Conservation (phyloP, 805 yeast species). For the Alloascoidea africana region DNA sequence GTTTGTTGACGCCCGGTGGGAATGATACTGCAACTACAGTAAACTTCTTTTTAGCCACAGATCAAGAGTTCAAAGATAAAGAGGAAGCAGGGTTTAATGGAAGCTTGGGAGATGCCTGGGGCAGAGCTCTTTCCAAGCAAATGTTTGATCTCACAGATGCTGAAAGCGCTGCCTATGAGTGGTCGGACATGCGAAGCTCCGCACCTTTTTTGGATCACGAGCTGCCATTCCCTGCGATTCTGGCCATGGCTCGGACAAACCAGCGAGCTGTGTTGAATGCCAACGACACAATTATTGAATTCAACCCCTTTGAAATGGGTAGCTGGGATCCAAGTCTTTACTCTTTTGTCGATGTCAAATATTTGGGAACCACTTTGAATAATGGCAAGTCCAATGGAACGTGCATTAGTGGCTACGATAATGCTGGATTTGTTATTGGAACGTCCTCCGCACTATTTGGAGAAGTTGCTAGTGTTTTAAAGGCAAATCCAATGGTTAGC, state of each 20-base stretch:
- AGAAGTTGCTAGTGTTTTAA: slow-evolving; percentile 17
- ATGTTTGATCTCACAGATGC: slow-evolving; percentile 39
- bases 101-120: slow-evolving; percentile 72
- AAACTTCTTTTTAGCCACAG: slow-evolving; percentile 8
- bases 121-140: slow-evolving; percentile 49
- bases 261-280: slow-evolving; percentile 30
- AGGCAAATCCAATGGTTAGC: slow-evolving; percentile 21
- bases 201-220: slow-evolving; percentile 40
- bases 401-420: slow-evolving; percentile 63
- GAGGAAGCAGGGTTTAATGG: slow-evolving; percentile 49
- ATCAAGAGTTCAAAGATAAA: slow-evolving; percentile 31
- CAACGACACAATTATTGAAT: slow-evolving; percentile 32
- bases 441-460: slow-evolving; percentile 71
- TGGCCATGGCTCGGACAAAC: slow-evolving; percentile 15
- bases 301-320: slow-evolving; percentile 51
- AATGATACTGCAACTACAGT: not conserved
- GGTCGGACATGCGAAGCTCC: slow-evolving; percentile 35
- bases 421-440: slow-evolving; percentile 70
- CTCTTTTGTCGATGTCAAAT: slow-evolving; percentile 50
- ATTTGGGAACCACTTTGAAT: slow-evolving; percentile 49
- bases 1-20: slow-evolving; percentile 40
- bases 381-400: slow-evolving; percentile 39
- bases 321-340: slow-evolving; percentile 73
- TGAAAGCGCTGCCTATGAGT: slow-evolving; percentile 42
- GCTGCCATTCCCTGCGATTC: slow-evolving; percentile 41